A percentile compares a stretch with the other conserved stretches of the same genome.
phyloP scores from a whole-genome alignment of 1,139 yeast genomes.

The Geotrichum histeridarum region DNA sequence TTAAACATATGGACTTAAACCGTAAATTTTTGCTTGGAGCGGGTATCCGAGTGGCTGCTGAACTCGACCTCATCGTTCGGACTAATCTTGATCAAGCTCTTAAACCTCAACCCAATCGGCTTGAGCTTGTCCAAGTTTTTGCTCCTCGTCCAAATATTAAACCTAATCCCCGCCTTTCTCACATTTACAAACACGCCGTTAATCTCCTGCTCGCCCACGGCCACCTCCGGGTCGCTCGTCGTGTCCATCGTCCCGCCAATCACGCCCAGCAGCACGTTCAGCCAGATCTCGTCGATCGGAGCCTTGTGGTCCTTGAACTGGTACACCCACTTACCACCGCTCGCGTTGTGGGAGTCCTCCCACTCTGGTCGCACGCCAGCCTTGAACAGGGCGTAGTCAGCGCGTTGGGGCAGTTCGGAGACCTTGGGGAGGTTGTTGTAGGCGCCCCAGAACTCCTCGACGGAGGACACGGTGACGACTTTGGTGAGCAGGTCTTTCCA shows the following conservation, averaged over 20 bases:
- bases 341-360: conserved; percentile 85
- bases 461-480: conserved; percentile 84
- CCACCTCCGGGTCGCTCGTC: conserved; percentile 53
- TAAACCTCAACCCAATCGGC: conserved; percentile 68
- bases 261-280: conserved; percentile 80
- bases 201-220: conserved; percentile 55
- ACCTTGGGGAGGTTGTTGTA: conserved; percentile 92
- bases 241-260: conserved; percentile 91
- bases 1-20: conserved; percentile 3
- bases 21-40: conserved; percentile 22
- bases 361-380: conserved; percentile 96
- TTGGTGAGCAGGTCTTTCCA: conserved; percentile 95
- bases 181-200: conserved; percentile 91
- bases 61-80: conserved; percentile 73
- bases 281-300: conserved; percentile 86
- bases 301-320: conserved; percentile 56
- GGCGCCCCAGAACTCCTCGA: conserved; percentile 98
- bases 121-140: conserved; percentile 47
- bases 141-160: conserved; percentile 91
- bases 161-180: conserved; percentile 75
- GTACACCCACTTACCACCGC: conserved; percentile 94
- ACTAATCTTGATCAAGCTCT: conserved; percentile 64
- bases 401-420: conserved; percentile 80
- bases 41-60: conserved; percentile 46
- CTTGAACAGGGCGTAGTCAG: conserved; percentile 94